phyloP scores from a whole-genome alignment of 129 eudicot genomes.

The Scalesia atractyloides region DNA sequence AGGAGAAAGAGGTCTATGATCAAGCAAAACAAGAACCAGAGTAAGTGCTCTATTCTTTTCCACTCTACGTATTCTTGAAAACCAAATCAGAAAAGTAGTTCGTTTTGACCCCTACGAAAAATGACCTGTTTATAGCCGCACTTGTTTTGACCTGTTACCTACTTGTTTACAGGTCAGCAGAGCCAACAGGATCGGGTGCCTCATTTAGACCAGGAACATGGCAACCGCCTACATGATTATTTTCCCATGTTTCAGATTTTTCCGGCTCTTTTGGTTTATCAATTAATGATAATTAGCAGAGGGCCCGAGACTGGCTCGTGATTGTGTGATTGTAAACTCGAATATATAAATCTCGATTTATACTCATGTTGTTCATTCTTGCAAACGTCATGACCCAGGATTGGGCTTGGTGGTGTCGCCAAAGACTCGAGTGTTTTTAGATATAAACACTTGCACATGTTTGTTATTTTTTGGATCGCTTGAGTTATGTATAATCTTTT shows the following conservation, averaged over 20 bases:
- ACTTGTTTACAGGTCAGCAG: conserved; percentile 62
- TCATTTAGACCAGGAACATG: conserved; percentile 91
- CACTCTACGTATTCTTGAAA: not conserved
- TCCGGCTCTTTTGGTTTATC: not conserved
- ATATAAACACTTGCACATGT: not conserved
- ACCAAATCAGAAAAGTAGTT: not conserved
- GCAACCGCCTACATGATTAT: conserved; percentile 84
- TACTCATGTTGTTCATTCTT: conserved; percentile 11
- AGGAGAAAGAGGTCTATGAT: conserved; percentile 28
- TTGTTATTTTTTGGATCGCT: not conserved
- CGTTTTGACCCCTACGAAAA: not conserved
- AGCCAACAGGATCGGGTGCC: conserved; percentile 88
- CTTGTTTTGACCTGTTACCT: not conserved
- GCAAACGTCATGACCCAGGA: conserved; percentile 9
- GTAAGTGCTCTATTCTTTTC: conserved; percentile 29
- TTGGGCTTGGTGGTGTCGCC: not conserved
- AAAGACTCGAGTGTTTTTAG: conserved; percentile 10
- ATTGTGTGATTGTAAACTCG: conserved; percentile 19
- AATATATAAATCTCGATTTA: conserved; percentile 9
- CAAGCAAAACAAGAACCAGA: conserved; percentile 41
- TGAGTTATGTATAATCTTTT: not conserved
- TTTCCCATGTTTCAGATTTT: not conserved
- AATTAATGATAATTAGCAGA: not conserved
- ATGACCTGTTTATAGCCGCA: too few species aligned
- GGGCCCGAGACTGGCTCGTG: not conserved